Conservation (phyloP, 768 basidiomycete genomes). For the Heimioporus sp. region DNA sequence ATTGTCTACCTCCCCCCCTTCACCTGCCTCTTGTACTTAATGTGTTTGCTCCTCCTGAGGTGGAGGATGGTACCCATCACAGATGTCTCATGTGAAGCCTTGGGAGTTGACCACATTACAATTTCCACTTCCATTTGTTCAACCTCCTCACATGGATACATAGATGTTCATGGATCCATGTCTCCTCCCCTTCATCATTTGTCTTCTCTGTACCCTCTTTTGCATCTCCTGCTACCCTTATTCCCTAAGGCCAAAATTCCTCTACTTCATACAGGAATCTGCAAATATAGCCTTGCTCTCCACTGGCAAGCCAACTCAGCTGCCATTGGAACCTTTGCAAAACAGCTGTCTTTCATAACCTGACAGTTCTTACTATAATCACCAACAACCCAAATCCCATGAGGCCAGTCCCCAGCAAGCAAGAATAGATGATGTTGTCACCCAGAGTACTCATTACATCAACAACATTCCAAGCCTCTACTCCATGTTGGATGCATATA, state of each 20-base stretch:
- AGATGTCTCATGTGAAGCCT: constrained; percentile 44
- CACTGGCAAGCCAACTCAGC: constrained; percentile 14
- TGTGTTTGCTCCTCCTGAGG: constrained; percentile 38
- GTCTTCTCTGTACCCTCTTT: constrained; percentile 30
- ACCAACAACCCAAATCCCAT: constrained; percentile 9
- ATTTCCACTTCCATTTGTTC: constrained; percentile 35
- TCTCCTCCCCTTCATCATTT: constrained; percentile 30
- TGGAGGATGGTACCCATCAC: constrained; percentile 31
- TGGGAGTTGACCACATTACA: constrained; percentile 39
- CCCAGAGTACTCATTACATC: too few species aligned
- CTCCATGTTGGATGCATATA: constrained; percentile 13
- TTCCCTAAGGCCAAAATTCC: constrained; percentile 46
- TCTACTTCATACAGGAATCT: too few species aligned
- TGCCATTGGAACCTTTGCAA: constrained; percentile 10
- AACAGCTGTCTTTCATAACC: constrained; percentile 24
- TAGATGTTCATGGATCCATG: too few species aligned
- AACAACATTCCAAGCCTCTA: constrained; percentile 21
- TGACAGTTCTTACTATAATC: constrained; percentile 12
- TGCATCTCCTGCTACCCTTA: constrained; percentile 30
- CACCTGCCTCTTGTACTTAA: constrained; percentile 34
- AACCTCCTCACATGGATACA: constrained; percentile 39
- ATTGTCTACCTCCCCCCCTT: constrained; percentile 45
- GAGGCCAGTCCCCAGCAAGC: constrained; percentile 16
- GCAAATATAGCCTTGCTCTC: constrained; percentile 10
- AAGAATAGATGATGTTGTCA: constrained; percentile 22